Evolutionary conservation across 2,329 filamentous ascomycete genomes (phyloP).

Genomic region (Aspergillus sp.): DNA sequence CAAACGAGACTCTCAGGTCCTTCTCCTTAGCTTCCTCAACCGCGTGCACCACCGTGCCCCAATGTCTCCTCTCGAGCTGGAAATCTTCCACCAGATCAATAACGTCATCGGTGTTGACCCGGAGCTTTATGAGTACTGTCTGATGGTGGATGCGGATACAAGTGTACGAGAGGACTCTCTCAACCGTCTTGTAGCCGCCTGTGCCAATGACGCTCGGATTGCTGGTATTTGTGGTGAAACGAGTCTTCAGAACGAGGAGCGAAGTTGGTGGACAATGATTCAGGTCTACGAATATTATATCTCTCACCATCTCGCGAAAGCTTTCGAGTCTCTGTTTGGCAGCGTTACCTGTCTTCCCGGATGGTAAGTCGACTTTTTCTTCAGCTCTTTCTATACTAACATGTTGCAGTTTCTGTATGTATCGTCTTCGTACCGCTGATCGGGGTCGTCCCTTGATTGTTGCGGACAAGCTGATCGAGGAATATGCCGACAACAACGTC

Average conservation of each 20-base stretch:
- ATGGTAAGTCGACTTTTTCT: slow-evolving; percentile 71
- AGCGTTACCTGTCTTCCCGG: slow-evolving; percentile 98
- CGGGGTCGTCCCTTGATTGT: slow-evolving; percentile 95
- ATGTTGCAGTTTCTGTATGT: slow-evolving; percentile 88
- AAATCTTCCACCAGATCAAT: slow-evolving; percentile 99
- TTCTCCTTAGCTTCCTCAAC: slow-evolving; percentile 97
- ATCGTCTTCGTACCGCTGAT: slow-evolving; percentile 90
- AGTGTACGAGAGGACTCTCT: slow-evolving; percentile 89
- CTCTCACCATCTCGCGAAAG: slow-evolving; percentile 94
- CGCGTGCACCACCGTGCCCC: slow-evolving; percentile 91
- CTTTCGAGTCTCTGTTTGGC: slow-evolving; percentile 96
- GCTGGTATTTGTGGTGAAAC: slow-evolving; percentile 98
- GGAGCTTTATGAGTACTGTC: slow-evolving; percentile 92
- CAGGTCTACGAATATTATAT: slow-evolving; percentile 99
- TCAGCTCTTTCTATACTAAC: slow-evolving; percentile 9
- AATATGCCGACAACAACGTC: slow-evolving; percentile 86
- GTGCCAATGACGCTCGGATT: slow-evolving; percentile 92
- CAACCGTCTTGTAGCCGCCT: slow-evolving; percentile 89
- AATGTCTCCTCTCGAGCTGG: slow-evolving; percentile 94
- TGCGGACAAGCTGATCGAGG: slow-evolving; percentile 80
- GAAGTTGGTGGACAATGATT: slow-evolving; percentile 99
- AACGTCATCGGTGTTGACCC: slow-evolving; percentile 98
- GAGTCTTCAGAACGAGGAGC: slow-evolving; percentile 91
- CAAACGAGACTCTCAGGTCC: slow-evolving; percentile 96
- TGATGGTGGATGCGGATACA: slow-evolving; percentile 98